Conservation (phyloP, 2,329 filamentous ascomycete genomes). For the Pseudocercospora cruenta region DNA sequence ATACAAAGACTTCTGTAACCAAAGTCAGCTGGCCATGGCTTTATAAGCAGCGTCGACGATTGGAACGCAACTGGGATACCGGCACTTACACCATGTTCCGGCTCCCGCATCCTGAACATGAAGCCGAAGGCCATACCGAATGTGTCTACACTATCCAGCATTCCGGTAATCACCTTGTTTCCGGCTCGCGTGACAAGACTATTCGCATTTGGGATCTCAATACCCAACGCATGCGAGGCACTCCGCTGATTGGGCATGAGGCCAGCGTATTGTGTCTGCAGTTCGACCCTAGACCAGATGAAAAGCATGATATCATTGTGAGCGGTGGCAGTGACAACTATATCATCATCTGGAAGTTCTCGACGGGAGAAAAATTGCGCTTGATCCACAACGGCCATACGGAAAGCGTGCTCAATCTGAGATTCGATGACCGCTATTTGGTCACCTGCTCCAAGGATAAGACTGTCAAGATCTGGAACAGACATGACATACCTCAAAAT, state of each 20-base stretch:
- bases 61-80: conserved; percentile 90
- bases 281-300: conserved; percentile 76
- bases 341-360: conserved; percentile 91
- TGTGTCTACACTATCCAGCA: conserved; percentile 97
- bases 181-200: conserved; percentile 85
- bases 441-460: conserved; percentile 98
- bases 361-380: conserved; percentile 81
- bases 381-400: conserved; percentile 75
- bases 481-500: conserved; percentile 62
- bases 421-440: conserved; percentile 87
- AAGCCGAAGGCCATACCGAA: conserved; percentile 82
- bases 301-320: conserved; percentile 84
- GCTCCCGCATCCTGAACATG: conserved; percentile 79
- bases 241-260: conserved; percentile 74
- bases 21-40: conserved; percentile 91
- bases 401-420: conserved; percentile 91
- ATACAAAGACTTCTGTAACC: conserved; percentile 44
- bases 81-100: conserved; percentile 85
- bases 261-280: conserved; percentile 94
- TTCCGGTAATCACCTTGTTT: conserved; percentile 81
- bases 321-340: conserved; percentile 92
- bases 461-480: conserved; percentile 94
- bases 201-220: conserved; percentile 89
- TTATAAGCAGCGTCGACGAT: conserved; percentile 79
- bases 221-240: conserved; percentile 70